These are phyloP conservation scores for Citrus sp. DNA, from an alignment of 345 rosid species.

Conservation along the genomic window DNA sequence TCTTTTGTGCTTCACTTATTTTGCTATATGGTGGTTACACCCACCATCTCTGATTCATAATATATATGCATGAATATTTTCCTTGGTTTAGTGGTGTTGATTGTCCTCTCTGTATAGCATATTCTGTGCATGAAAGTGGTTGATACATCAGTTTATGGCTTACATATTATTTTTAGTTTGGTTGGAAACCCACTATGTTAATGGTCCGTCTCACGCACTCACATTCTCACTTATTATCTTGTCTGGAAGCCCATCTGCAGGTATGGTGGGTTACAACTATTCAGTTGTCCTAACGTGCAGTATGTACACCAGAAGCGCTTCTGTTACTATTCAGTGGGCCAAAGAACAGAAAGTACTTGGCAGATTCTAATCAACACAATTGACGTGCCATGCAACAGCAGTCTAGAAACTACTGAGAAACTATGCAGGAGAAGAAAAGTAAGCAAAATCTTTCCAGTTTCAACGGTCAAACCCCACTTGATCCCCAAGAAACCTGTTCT, in stretches of 20 bases:
- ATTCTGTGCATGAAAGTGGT: background rate
- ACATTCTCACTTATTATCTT: background rate
- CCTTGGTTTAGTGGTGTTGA: background rate
- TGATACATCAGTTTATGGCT: background rate
- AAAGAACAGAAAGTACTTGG: background rate
- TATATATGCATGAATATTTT: background rate
- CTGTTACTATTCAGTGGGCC: background rate
- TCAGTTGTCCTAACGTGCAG: too few relatives aligned
- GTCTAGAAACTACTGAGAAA: background rate
- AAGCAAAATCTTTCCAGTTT: background rate
- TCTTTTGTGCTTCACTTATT: background rate
- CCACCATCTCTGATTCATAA: background rate
- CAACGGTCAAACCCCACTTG: background rate
- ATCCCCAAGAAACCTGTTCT: background rate
- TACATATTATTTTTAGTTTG: background rate
- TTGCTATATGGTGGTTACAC: background rate
- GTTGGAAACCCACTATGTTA: background rate
- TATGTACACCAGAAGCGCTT: background rate
- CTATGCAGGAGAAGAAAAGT: too few relatives aligned
- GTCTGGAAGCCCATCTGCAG: background rate
- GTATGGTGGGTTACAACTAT: background rate
- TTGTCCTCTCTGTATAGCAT: background rate
- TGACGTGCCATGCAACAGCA: background rate
- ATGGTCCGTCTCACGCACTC: background rate
- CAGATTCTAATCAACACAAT: background rate